Evolutionary conservation across 306 rosid species (phyloP).

Genomic region (Neltuma alba): DNA sequence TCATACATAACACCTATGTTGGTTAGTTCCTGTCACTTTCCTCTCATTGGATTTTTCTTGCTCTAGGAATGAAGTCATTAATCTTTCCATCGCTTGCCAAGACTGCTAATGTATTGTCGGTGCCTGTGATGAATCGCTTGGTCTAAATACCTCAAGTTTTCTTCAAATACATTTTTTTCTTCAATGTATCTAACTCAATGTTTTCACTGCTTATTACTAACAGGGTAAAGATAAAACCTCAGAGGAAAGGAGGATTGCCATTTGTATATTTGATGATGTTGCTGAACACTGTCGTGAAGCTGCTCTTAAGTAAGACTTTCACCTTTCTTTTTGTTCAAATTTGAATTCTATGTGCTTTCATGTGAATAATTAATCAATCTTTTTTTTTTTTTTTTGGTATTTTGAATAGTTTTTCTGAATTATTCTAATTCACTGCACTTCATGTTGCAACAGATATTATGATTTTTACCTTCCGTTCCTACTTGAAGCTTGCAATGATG

Average conservation of each 20-base stretch:
- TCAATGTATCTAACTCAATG: not conserved
- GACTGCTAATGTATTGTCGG: not conserved
- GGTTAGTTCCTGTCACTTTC: conserved; percentile 57
- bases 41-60: not conserved
- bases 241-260: conserved; percentile 95
- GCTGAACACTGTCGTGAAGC: conserved; percentile 96
- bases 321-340: conserved; percentile 5
- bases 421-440: conserved; percentile 19
- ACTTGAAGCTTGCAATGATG: conserved; percentile 98
- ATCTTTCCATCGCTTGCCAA: not conserved
- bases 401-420: conserved; percentile 21
- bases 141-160: conserved; percentile 3
- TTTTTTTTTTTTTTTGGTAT: conserved; percentile 13
- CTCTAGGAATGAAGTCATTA: not conserved
- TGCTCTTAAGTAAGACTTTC: conserved; percentile 73
- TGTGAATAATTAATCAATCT: not conserved
- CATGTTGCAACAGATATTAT: conserved; percentile 70
- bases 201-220: conserved; percentile 24
- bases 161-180: not conserved
- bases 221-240: conserved; percentile 94
- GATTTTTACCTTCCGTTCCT: conserved; percentile 86
- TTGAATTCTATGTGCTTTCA: conserved; percentile 10
- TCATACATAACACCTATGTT: conserved; percentile 93
- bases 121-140: conserved; percentile 1
- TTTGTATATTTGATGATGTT: conserved; percentile 95